Conservation (phyloP, 2,329 filamentous ascomycete species). For the Botryotinia globosa region DNA sequence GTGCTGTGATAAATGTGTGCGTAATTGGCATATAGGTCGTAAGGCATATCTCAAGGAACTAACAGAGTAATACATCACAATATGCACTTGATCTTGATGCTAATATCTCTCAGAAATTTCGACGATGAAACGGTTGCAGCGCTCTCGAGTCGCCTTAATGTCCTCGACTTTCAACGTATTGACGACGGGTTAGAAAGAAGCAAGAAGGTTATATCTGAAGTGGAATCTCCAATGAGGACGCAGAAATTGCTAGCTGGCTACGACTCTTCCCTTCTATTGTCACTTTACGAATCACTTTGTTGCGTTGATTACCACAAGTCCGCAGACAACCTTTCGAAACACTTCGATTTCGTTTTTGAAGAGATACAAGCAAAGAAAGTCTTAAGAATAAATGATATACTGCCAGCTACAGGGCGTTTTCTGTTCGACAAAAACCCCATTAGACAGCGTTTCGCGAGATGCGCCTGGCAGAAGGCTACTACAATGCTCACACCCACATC, state of each 20-base stretch:
- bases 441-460: slow-evolving; percentile 63
- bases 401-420: slow-evolving; percentile 82
- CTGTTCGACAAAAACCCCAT: slow-evolving; percentile 70
- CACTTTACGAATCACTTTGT: slow-evolving; percentile 85
- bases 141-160: slow-evolving; percentile 56
- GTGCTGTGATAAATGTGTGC: slow-evolving; percentile 67
- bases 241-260: slow-evolving; percentile 37
- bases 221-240: slow-evolving; percentile 31
- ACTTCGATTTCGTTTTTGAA: slow-evolving; percentile 79
- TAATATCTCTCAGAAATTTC: slow-evolving; percentile 32
- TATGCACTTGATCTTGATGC: neutral
- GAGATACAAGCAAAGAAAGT: slow-evolving; percentile 74
- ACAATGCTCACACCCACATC: slow-evolving; percentile 62
- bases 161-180: slow-evolving; percentile 61
- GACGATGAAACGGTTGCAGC: slow-evolving; percentile 50
- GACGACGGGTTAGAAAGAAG: slow-evolving; percentile 57
- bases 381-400: slow-evolving; percentile 70
- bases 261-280: slow-evolving; percentile 63
- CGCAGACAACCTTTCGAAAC: slow-evolving; percentile 30
- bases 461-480: slow-evolving; percentile 63
- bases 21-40: slow-evolving; percentile 70
- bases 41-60: slow-evolving; percentile 60
- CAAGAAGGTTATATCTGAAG: slow-evolving; percentile 47
- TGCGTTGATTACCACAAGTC: slow-evolving; percentile 72
- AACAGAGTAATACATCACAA: slow-evolving; percentile 50